phyloP scores from a whole-genome alignment of 306 rosid genomes.

The Sphenostylis stenocarpa region DNA sequence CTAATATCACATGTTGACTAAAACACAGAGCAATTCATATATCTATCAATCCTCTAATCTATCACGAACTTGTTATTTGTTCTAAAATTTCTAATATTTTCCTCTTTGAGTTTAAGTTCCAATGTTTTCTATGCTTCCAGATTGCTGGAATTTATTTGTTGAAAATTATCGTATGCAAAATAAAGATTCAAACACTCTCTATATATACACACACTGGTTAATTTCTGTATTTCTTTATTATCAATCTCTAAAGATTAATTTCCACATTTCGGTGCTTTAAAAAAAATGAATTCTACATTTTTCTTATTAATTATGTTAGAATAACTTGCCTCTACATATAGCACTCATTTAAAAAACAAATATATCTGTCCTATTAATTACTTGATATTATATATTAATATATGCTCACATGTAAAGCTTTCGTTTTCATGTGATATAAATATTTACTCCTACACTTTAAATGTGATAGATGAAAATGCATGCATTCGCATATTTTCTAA shows the following conservation, averaged over 20 bases:
- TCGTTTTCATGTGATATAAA: background rate
- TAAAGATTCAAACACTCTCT: no score
- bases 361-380: background rate
- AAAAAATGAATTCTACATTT: background rate
- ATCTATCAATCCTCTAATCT: background rate
- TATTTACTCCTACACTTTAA: background rate
- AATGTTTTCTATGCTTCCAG: no score
- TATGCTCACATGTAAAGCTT: background rate
- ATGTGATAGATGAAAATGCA: background rate
- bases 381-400: background rate
- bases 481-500: background rate
- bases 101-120: no score
- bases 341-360: background rate
- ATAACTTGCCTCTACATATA: background rate
- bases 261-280: background rate
- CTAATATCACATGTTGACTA: background rate
- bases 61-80: background rate
- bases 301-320: background rate
- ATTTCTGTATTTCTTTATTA: background rate
- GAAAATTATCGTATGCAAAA: background rate
- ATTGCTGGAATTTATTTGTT: background rate
- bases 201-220: no score
- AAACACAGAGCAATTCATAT: background rate
- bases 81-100: background rate
- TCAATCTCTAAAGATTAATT: background rate